Conservation (phyloP, 805 yeast species). For the Sugiyamaella qingdaonensis region DNA sequence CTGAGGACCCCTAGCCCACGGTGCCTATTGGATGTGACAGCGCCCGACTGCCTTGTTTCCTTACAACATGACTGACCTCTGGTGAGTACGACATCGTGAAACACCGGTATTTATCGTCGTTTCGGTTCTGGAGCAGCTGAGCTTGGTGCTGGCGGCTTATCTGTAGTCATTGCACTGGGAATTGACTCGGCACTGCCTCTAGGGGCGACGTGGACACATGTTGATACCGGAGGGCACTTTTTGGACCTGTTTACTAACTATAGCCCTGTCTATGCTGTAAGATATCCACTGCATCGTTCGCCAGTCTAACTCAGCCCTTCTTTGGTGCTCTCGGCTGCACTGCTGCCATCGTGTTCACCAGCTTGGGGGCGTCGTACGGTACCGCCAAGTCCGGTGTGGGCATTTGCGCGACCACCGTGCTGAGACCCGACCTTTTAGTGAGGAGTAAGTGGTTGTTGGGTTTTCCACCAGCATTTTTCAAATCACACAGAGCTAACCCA, state of each 20-base stretch:
- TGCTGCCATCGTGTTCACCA: constrained; percentile 96
- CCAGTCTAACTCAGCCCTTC: constrained; percentile 60
- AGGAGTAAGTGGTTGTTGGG: constrained; percentile 39
- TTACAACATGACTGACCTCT: constrained; percentile 61
- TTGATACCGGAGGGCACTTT: neutral
- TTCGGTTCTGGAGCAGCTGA: neutral
- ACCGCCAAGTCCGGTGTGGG: constrained; percentile 99
- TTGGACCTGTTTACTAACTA: constrained; percentile 10
- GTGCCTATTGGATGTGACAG: constrained; percentile 1
- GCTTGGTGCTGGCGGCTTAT: no score
- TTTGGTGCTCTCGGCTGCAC: constrained; percentile 99
- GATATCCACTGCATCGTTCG: constrained; percentile 16
- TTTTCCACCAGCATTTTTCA: neutral
- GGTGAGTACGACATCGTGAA: constrained; percentile 44
- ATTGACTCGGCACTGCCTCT: no score
- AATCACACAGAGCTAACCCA: neutral
- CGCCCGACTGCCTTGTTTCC: constrained; percentile 1
- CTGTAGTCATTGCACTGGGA: no score
- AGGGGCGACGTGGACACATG: neutral
- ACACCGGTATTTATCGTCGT: no score
- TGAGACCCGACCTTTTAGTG: constrained; percentile 94
- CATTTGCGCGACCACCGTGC: constrained; percentile 95
- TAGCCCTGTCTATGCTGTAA: constrained; percentile 69
- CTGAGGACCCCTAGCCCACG: constrained; percentile 2
- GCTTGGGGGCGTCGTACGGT: constrained; percentile 98